phyloP scores from a whole-genome alignment of 2,329 filamentous ascomycete species.

The Cladorrhinum sp. region DNA sequence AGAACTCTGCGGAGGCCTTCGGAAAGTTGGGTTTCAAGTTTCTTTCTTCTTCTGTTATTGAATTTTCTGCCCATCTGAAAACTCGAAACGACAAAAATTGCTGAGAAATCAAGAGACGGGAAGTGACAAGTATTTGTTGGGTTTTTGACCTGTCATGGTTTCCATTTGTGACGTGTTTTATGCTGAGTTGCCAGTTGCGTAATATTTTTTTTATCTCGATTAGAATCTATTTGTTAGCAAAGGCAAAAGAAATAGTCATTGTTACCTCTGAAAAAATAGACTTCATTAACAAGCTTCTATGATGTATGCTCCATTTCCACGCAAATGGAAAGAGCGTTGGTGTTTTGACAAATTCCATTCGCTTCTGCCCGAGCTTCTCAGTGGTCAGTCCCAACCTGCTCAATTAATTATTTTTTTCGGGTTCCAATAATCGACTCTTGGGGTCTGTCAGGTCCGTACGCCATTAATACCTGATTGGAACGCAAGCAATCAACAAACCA shows the following conservation, averaged over 20 bases:
- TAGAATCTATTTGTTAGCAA: neutral
- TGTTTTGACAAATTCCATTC: neutral
- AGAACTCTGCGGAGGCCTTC: neutral
- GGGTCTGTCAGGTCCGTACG: neutral
- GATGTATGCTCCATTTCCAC: neutral
- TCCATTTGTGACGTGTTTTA: neutral
- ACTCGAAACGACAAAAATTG: neutral
- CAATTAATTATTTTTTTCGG: neutral
- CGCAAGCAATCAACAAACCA: conserved; percentile 14
- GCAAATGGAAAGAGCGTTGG: neutral
- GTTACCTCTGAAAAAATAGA: neutral
- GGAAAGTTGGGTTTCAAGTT: neutral
- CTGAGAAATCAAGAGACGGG: neutral
- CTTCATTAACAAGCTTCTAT: neutral
- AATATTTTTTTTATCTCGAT: neutral
- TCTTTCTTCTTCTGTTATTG: neutral
- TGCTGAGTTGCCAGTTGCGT: neutral
- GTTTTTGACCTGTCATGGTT: neutral
- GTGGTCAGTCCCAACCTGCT: neutral
- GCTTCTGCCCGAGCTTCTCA: neutral
- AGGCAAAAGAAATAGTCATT: neutral
- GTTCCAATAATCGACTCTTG: neutral
- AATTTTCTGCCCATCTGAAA: neutral
- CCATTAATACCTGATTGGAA: conserved; percentile 22
- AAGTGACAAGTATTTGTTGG: neutral